Evolutionary conservation across 306 rosid genomes (phyloP).

Genomic region (Cucumis cinereus): DNA sequence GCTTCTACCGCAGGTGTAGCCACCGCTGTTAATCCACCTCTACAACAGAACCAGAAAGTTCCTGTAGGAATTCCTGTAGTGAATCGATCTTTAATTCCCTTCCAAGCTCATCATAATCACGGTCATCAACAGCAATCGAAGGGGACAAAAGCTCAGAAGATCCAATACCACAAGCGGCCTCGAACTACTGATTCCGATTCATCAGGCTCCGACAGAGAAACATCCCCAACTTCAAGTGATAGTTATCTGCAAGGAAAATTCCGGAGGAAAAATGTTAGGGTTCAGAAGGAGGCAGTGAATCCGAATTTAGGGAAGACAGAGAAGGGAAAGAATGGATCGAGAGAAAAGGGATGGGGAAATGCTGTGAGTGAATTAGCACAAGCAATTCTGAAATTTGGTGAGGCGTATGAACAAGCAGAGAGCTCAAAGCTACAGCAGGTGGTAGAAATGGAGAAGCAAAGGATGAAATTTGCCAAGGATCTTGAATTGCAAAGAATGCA

Average conservation of each 20-base stretch:
- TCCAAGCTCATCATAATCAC: constrained; percentile 16
- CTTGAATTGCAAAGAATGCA: constrained; percentile 95
- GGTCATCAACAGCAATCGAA: constrained; percentile 17
- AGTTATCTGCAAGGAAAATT: constrained; percentile 38
- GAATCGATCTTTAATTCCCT: constrained; percentile 29
- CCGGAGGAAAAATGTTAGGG: constrained; percentile 44
- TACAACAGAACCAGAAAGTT: constrained; percentile 28
- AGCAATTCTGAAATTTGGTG: constrained; percentile 82
- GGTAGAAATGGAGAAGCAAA: constrained; percentile 97
- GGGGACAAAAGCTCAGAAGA: constrained; percentile 29
- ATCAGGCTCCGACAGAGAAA: constrained; percentile 26
- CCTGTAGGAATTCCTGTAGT: constrained; percentile 69
- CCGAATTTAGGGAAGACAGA: background rate
- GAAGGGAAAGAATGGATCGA: constrained; percentile 21
- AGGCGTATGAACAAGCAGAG: constrained; percentile 88
- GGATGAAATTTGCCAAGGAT: constrained; percentile 84
- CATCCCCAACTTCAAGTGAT: constrained; percentile 55
- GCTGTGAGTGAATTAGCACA: constrained; percentile 71
- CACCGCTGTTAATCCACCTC: constrained; percentile 11
- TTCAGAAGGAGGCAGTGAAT: constrained; percentile 20
- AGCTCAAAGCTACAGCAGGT: constrained; percentile 75
- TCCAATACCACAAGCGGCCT: constrained; percentile 28
- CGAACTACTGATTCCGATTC: constrained; percentile 21
- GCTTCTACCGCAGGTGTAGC: constrained; percentile 12
- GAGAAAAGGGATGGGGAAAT: constrained; percentile 41